Evolutionary conservation across 306 rosid species (phyloP).

Genomic region (Dalbergia cochinchinensis): DNA sequence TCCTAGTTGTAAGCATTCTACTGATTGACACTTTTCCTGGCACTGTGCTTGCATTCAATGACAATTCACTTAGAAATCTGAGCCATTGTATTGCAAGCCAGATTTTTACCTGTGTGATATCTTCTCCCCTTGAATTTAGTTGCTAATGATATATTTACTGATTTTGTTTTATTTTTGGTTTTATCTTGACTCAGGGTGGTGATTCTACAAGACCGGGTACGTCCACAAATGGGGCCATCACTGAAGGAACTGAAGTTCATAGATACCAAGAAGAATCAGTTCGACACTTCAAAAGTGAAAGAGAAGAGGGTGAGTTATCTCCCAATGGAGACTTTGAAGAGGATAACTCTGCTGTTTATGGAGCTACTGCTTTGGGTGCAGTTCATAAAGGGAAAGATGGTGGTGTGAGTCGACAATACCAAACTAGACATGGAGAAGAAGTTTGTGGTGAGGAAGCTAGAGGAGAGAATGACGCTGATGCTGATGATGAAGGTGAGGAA

Average conservation of each 20-base stretch:
- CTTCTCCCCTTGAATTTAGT: slow-evolving; percentile 32
- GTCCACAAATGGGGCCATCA: slow-evolving; percentile 63
- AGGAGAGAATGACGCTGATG: slow-evolving; percentile 86
- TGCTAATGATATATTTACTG: slow-evolving; percentile 7
- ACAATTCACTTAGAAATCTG: slow-evolving; percentile 34
- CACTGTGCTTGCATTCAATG: not conserved
- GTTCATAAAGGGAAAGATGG: slow-evolving; percentile 63
- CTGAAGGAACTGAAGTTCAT: slow-evolving; percentile 63
- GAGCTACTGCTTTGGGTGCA: slow-evolving; percentile 62
- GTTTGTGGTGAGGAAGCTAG: slow-evolving; percentile 73
- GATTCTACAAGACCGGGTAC: slow-evolving; percentile 74
- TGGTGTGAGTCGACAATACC: slow-evolving; percentile 64
- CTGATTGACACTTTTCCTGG: slow-evolving; percentile 26
- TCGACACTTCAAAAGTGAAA: slow-evolving; percentile 76
- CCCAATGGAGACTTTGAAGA: slow-evolving; percentile 98
- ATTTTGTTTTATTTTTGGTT: not conserved
- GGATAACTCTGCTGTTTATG: slow-evolving; percentile 85
- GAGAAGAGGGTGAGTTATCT: slow-evolving; percentile 99
- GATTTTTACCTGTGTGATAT: slow-evolving; percentile 18
- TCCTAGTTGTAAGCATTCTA: slow-evolving; percentile 4
- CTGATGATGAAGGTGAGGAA: slow-evolving; percentile 96
- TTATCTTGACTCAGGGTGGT: slow-evolving; percentile 64
- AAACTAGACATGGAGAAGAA: slow-evolving; percentile 64
- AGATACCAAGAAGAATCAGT: slow-evolving; percentile 71
- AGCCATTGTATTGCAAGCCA: slow-evolving; percentile 1